These are phyloP conservation scores for Talaromyces islandicus DNA, from an alignment of 2,329 filamentous ascomycete genomes.

Conservation along the genomic window DNA sequence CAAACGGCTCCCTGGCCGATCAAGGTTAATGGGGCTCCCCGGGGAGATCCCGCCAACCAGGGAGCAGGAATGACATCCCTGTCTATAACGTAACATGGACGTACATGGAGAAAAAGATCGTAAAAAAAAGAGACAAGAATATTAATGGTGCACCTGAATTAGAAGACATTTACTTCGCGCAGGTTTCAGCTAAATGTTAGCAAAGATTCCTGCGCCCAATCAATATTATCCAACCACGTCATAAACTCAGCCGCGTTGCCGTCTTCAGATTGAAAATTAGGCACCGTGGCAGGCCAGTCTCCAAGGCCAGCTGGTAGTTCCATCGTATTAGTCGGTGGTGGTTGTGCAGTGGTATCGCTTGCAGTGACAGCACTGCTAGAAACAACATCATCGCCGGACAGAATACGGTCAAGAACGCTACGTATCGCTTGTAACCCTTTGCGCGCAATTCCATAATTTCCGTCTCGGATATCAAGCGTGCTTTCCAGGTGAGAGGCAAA, in stretches of 20 bases:
- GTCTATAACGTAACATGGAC: not conserved
- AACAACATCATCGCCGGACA: slow-evolving; percentile 6
- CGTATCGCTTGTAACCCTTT: slow-evolving; percentile 13
- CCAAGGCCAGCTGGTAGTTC: not conserved
- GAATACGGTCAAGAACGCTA: slow-evolving; percentile 13
- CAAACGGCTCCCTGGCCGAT: not conserved
- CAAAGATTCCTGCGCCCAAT: slow-evolving; percentile 14
- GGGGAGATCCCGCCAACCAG: not conserved
- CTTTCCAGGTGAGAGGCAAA: slow-evolving; percentile 14
- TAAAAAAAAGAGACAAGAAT: not conserved
- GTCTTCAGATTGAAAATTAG: not conserved
- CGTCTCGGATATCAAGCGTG: slow-evolving; percentile 9
- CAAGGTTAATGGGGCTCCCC: not conserved
- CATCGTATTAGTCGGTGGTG: not conserved
- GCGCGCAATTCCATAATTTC: slow-evolving; percentile 10
- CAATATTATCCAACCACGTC: slow-evolving; percentile 13
- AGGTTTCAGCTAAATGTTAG: slow-evolving; percentile 8
- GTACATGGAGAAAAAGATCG: too few relatives aligned
- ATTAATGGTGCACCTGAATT: not conserved
- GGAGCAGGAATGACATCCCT: not conserved
- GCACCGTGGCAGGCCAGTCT: not conserved
- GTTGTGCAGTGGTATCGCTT: not conserved
- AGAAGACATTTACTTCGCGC: not conserved
- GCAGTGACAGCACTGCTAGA: not conserved
- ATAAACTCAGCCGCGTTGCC: slow-evolving; percentile 9